Base-by-base conservation (phyloP, 2,329 filamentous ascomycete species). In the Sordariomycetes sp. region DNA sequence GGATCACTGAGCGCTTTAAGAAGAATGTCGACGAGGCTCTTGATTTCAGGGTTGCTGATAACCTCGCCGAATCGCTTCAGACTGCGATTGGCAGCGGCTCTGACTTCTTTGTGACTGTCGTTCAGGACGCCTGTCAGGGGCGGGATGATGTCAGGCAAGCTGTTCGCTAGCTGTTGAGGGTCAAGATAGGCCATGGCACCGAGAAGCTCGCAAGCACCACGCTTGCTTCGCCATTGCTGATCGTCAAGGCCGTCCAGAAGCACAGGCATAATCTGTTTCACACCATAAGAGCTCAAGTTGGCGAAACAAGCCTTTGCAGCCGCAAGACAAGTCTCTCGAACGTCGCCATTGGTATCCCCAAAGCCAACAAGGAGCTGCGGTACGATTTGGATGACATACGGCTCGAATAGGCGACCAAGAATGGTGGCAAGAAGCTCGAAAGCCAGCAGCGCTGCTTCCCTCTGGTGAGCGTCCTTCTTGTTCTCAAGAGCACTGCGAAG, bases 121-220 rank as follows among this genome's bases (percentile, higher is more conserved):
- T 94, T 98, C 38, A 98, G 66, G 4, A 96, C 92, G 30, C 82
- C 79, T 2, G 93, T 96, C 37, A 98, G 70, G 12, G 93, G 90
- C 18, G 93, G 92, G 45, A 98, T 98, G 46, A 98, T 98, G 37
- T 94, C 88, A 3, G 92, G 92, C 48, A 98, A 65, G 54, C 88
- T 96, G 46, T 82, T 73, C 2, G 92, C 87, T 14, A 98, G 73
- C 56, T 98, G 92, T 44, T 95, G 84, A 7, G 93, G 90, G 54
- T 96, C 92, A 21, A 98, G 75, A 54, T 98, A 98, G 5, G 92
- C 93, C 92, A 98, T 98, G 42, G 92, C 92, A 55, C 92, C 92
- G 11, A 98, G 72, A 18, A 94, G 79, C 54, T 98, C 92, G 53
- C 92, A 98, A 35, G 92, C 92, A 46, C 93, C 92, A 64, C 94